Evolutionary conservation across 2,329 filamentous ascomycete species (phyloP).

Genomic region (Fonsecaea monophora): DNA sequence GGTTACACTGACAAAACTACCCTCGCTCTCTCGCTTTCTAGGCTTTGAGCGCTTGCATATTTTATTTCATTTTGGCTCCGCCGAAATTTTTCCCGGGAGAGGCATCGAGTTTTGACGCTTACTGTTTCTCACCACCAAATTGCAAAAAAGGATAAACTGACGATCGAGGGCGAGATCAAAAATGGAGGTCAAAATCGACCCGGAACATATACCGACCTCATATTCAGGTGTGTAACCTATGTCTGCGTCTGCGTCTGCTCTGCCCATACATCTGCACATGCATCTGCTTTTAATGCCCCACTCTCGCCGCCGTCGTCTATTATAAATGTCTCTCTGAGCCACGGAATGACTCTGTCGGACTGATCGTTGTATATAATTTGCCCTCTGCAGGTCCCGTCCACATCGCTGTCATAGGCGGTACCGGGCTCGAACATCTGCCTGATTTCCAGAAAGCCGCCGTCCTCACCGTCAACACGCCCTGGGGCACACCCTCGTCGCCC

Average conservation of each 20-base stretch:
- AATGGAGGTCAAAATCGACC: slow-evolving; percentile 20
- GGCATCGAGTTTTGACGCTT: too few species aligned
- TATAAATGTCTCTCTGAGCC: neutral
- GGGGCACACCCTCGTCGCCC: slow-evolving; percentile 78
- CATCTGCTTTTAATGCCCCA: neutral
- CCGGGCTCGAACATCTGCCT: slow-evolving; percentile 84
- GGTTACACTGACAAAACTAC: too few species aligned
- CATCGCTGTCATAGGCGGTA: slow-evolving; percentile 92
- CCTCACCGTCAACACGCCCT: slow-evolving; percentile 80
- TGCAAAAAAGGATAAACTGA: too few species aligned
- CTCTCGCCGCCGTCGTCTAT: neutral
- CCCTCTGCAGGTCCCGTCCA: slow-evolving; percentile 67
- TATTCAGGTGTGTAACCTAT: slow-evolving; percentile 28
- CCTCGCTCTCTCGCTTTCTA: too few species aligned
- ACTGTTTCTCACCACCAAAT: too few species aligned
- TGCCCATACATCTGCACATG: too few species aligned
- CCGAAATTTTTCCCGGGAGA: too few species aligned
- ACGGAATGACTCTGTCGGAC: neutral
- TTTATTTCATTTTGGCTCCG: too few species aligned
- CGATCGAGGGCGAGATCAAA: neutral
- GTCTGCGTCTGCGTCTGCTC: too few species aligned
- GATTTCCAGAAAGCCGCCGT: slow-evolving; percentile 84
- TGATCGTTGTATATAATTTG: neutral
- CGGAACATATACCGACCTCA: slow-evolving; percentile 25
- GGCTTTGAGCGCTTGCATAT: too few species aligned